phyloP scores from a whole-genome alignment of 2,329 filamentous ascomycete genomes.

The Beauveria brongniartii region DNA sequence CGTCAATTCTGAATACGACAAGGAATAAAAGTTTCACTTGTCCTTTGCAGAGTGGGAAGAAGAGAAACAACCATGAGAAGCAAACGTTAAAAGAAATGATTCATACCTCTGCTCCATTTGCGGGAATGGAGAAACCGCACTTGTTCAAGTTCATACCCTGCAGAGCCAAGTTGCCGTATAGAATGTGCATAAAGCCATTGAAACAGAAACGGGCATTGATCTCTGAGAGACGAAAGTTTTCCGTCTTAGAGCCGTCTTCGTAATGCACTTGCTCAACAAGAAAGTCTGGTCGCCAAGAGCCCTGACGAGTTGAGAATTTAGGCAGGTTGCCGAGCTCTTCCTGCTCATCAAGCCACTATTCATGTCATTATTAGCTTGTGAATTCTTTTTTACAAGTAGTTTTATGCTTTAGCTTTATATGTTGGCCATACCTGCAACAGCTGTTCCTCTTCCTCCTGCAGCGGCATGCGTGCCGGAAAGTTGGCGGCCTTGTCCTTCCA shows the following conservation, averaged over 20 bases:
- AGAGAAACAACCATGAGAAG: not conserved
- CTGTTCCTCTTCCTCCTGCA: constrained; percentile 22
- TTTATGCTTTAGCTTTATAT: too few relatives aligned
- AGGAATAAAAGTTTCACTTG: too few relatives aligned
- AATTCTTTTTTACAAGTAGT: not conserved
- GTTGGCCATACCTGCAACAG: constrained; percentile 19
- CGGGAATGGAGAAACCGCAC: constrained; percentile 17
- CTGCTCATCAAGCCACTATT: not conserved
- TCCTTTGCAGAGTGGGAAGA: not conserved
- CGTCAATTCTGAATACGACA: not conserved
- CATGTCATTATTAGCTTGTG: not conserved
- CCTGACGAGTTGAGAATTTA: not conserved
- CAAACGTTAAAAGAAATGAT: too few relatives aligned
- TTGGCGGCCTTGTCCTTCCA: constrained; percentile 25
- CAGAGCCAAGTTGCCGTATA: constrained; percentile 23
- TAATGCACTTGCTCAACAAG: not conserved
- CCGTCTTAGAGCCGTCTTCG: not conserved
- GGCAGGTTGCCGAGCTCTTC: not conserved
- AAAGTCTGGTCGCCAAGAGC: not conserved
- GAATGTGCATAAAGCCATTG: constrained; percentile 27
- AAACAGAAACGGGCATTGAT: constrained; percentile 35
- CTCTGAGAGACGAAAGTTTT: constrained; percentile 25
- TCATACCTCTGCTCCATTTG: constrained; percentile 18
- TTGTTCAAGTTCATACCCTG: constrained; percentile 13
- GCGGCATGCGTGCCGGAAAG: constrained; percentile 26